Percentiles rank a stretch among this genome's conserved stretches.
Evolutionary conservation across 1,284 basidiomycete species (phyloP).

Genomic region (Moniliophthora roreri): DNA sequence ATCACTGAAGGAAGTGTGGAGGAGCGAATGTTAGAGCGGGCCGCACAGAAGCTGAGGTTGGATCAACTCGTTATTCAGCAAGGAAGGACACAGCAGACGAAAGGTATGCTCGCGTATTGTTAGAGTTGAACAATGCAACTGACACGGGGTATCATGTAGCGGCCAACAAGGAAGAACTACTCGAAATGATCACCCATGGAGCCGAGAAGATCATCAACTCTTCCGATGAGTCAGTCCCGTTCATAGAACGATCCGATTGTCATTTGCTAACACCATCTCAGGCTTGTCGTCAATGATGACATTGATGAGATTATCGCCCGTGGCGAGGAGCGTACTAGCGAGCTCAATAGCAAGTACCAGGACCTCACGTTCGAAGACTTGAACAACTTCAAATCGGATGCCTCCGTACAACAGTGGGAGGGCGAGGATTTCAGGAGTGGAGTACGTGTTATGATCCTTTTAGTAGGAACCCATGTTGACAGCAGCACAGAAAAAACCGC

Average conservation of each 20-base stretch:
- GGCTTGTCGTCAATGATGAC: constrained; percentile 85
- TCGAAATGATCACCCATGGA: constrained; percentile 99
- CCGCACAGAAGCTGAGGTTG: constrained; percentile 93
- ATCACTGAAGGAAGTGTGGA: constrained; percentile 97
- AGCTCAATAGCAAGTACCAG: constrained; percentile 92
- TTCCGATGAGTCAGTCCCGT: constrained; percentile 51
- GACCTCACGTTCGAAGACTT: constrained; percentile 92
- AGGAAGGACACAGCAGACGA: constrained; percentile 74
- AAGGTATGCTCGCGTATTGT: constrained; percentile 42
- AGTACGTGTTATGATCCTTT: constrained; percentile 35
- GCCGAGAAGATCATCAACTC: constrained; percentile 96
- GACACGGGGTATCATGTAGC: constrained; percentile 38
- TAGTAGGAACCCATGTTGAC: background rate
- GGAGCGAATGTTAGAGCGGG: constrained; percentile 95
- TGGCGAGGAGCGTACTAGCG: constrained; percentile 90
- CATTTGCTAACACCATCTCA: constrained; percentile 25
- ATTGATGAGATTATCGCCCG: constrained; percentile 92
- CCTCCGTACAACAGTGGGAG: constrained; percentile 91
- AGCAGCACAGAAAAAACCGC: constrained; percentile 56
- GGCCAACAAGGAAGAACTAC: constrained; percentile 93
- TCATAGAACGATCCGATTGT: constrained; percentile 6
- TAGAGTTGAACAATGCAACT: background rate
- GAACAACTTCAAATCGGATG: constrained; percentile 96
- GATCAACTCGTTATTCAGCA: constrained; percentile 99
- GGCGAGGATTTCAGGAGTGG: constrained; percentile 90